These are phyloP conservation scores for Sherardia arvensis DNA, from an alignment of 257 asterid genomes.

Conservation along the genomic window DNA sequence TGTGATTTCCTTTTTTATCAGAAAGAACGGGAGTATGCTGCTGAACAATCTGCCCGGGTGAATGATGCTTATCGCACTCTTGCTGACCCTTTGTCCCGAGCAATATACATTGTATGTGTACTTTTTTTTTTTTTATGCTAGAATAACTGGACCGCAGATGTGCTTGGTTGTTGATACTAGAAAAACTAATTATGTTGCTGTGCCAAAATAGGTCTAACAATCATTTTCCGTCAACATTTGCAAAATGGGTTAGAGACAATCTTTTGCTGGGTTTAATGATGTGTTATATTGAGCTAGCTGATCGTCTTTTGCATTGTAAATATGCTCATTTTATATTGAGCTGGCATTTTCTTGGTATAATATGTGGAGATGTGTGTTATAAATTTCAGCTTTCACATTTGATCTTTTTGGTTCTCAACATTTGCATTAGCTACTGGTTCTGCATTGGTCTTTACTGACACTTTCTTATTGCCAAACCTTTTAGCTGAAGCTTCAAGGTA, in stretches of 20 bases:
- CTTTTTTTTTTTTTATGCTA: background rate
- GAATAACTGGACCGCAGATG: background rate
- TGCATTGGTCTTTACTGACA: background rate
- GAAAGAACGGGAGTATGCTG: constrained; percentile 88
- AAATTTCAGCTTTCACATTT: background rate
- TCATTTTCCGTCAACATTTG: background rate
- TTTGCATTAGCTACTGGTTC: background rate
- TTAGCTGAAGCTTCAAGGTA: constrained; percentile 68
- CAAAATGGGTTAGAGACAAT: background rate
- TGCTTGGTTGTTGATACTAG: constrained; percentile 7
- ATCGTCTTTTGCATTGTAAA: background rate
- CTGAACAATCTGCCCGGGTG: constrained; percentile 91
- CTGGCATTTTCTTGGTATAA: background rate
- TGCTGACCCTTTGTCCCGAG: constrained; percentile 65
- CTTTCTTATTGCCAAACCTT: background rate
- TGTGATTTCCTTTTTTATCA: constrained; percentile 20
- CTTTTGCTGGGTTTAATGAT: background rate
- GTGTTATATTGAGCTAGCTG: background rate
- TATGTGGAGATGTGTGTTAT: background rate
- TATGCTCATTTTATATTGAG: background rate
- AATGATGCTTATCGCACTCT: constrained; percentile 83
- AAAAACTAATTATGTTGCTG: background rate
- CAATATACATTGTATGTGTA: constrained; percentile 63
- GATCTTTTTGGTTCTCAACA: background rate
- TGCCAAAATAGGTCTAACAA: background rate